Evolutionary conservation across 371 early-diverging fungal species (phyloP), one percentile per base, ranked within the genome.

Genomic region (Zychaea mexicana): DNA sequence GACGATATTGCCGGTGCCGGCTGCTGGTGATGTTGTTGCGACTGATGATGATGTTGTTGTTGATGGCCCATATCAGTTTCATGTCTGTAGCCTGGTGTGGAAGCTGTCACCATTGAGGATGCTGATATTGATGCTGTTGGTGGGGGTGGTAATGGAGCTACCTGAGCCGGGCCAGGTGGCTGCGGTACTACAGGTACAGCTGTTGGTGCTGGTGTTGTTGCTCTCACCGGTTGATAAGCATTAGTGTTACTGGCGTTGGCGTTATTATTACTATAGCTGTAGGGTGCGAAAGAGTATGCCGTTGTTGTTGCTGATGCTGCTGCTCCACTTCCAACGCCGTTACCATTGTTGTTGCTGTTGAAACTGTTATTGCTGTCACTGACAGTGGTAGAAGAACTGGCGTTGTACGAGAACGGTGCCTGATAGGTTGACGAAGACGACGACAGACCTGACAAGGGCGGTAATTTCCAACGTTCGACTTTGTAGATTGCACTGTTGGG

Each of bases 381-480:
- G 6, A 21, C 46, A 46, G n/a, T 46, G 7, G 46, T n/a, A 46
- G 2, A 7, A 46, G 24, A 49, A 49, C 49, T 49, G 2, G n/a
- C 24, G n/a, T 49, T 49, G n/a, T 22, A n/a, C n/a, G 49, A 49
- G 22, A 49, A 49, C 8, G 49, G 49, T 49, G 49, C 49, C 49
- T 49, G 49, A 24, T 49, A 49, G 24, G 19, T 49, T 49, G 49
- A 49, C 49, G 49, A 49, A 24, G 49, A 24, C 21, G 49, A 49
- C n/a, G 59, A 24, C 3, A 28, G 49, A 17, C 19, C 12, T 2
- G 60, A n/a, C 27, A 60, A 60, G 6, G 61, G 61, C 13, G 61
- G 61, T 36, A 60, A 38, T 28, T 46, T 45, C 61, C 61, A 60
- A n/a, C 61, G 47, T 3, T 52, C 52, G 15, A 19, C 31, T 26